These are phyloP conservation scores for Neonectria punicea DNA, from an alignment of 2,329 filamentous ascomycete genomes.

Conservation along the genomic window DNA sequence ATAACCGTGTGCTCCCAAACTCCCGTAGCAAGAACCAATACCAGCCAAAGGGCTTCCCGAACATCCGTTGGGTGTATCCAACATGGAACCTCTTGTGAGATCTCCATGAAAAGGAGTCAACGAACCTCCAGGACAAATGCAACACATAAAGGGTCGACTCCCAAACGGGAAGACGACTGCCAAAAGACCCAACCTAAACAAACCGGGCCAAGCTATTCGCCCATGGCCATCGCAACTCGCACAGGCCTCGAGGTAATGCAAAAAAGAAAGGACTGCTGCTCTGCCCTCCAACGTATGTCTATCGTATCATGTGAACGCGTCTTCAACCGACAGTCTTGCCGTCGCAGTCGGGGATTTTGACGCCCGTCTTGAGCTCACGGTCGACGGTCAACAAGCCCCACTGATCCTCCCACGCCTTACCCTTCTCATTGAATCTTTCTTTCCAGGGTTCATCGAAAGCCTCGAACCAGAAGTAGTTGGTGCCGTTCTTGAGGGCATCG, in stretches of 20 bases:
- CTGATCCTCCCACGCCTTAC: constrained; percentile 90
- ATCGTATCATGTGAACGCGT: background rate
- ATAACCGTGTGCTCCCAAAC: constrained; percentile 21
- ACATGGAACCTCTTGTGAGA: constrained; percentile 1
- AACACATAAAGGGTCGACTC: background rate
- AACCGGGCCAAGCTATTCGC: background rate
- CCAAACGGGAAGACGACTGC: constrained; percentile 2
- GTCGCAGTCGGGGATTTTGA: constrained; percentile 88
- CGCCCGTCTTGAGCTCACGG: constrained; percentile 82
- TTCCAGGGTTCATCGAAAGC: constrained; percentile 99
- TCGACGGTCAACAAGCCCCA: constrained; percentile 92
- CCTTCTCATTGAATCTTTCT: constrained; percentile 72
- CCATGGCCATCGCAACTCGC: background rate
- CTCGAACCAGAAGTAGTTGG: constrained; percentile 97
- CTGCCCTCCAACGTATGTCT: background rate
- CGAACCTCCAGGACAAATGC: constrained; percentile 1
- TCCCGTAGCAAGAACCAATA: constrained; percentile 3
- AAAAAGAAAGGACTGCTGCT: background rate
- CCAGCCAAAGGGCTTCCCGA: constrained; percentile 4
- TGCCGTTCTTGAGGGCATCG: constrained; percentile 79
- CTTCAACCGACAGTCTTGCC: constrained; percentile 69
- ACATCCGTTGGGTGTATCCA: constrained; percentile 16
- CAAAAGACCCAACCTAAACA: constrained; percentile 5
- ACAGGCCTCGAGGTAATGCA: background rate
- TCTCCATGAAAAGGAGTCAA: background rate